Evolutionary conservation across 352 stramenopile species (phyloP), one percentile per base, ranked within the genome.

Genomic region (Peronospora destructor): DNA sequence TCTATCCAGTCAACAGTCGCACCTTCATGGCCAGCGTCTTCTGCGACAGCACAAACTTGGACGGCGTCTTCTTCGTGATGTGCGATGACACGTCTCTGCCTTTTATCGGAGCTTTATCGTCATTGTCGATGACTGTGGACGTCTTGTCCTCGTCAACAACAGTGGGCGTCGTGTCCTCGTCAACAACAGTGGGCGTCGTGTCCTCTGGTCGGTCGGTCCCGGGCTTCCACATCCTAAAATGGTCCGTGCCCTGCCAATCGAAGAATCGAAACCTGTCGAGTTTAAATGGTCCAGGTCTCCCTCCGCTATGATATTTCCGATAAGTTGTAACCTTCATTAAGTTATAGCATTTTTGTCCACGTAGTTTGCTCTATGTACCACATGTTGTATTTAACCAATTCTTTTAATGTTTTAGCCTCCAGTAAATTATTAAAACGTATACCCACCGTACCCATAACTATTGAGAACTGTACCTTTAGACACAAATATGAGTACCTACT

Each of bases 1-100:
- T 41, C 19, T 3, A 21, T 1, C 2, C n/a, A 41, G 30, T 26
- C 14, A 34, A 32, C 3, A 9, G 14, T 28, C 44, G 33, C 23
- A 66, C 61, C 73, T 92, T 92, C 81, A 92, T 92, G 13, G 81
- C 81, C 30, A 92, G 63, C 32, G 81, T 92, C 59, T 92, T 92
- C 55, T 87, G 75, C 28, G 81, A 88, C 21, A 92, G 64, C 45
- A 57, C 32, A 21, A 58, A 34, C 32, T 75, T 74, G 25, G 64
- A 38, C 6, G 51, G 43, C 29, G 54, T 19, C 33, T 61, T 64
- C 59, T 71, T 54, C 21, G 30, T 21, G 5, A 32, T 54, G 16
- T 46, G 45, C 28, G 41, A 14, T 10, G 59, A 55, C 28, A 66
- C 10, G 6, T 23, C 30, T 43, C 61, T 55, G 21, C 13, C 17